Conservation (phyloP, 2,329 filamentous ascomycete genomes). For the Sphaerulina populicola region DNA sequence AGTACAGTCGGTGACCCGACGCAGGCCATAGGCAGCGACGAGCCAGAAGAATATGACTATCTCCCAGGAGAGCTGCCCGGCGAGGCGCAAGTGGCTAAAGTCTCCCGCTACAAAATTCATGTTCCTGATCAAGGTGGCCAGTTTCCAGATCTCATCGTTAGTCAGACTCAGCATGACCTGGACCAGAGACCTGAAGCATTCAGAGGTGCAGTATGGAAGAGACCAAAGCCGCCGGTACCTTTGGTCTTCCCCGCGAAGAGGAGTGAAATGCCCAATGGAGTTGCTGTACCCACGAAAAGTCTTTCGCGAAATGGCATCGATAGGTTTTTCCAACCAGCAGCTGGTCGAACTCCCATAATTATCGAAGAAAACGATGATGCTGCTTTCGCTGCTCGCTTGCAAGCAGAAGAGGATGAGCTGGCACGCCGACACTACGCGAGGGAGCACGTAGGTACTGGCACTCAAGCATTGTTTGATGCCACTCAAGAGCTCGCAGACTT, state of each 20-base stretch:
- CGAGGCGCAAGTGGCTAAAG: slow-evolving; percentile 27
- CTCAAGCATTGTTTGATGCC: slow-evolving; percentile 8
- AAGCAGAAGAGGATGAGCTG: slow-evolving; percentile 27
- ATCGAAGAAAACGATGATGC: slow-evolving; percentile 22
- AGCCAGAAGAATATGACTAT: slow-evolving; percentile 21
- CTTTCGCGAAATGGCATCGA: slow-evolving; percentile 11
- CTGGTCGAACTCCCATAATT: background rate
- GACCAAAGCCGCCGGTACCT: slow-evolving; percentile 22
- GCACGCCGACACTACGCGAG: slow-evolving; percentile 3
- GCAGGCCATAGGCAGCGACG: slow-evolving; percentile 13
- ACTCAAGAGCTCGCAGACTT: slow-evolving; percentile 45
- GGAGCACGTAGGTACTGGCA: slow-evolving; percentile 3
- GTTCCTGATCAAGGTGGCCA: slow-evolving; percentile 35
- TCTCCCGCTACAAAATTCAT: slow-evolving; percentile 37
- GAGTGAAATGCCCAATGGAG: slow-evolving; percentile 2
- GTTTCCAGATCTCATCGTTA: slow-evolving; percentile 37
- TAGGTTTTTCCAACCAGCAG: slow-evolving; percentile 15
- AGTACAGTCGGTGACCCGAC: slow-evolving; percentile 2
- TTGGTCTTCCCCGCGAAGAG: slow-evolving; percentile 1
- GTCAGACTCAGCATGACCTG: slow-evolving; percentile 36
- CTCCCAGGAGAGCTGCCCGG: slow-evolving; percentile 23
- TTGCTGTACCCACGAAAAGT: background rate
- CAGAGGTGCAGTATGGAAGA: slow-evolving; percentile 44
- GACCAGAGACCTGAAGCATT: slow-evolving; percentile 39
- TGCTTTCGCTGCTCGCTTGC: slow-evolving; percentile 24